Conservation (phyloP, 768 basidiomycete species). For the Russula abietina region DNA sequence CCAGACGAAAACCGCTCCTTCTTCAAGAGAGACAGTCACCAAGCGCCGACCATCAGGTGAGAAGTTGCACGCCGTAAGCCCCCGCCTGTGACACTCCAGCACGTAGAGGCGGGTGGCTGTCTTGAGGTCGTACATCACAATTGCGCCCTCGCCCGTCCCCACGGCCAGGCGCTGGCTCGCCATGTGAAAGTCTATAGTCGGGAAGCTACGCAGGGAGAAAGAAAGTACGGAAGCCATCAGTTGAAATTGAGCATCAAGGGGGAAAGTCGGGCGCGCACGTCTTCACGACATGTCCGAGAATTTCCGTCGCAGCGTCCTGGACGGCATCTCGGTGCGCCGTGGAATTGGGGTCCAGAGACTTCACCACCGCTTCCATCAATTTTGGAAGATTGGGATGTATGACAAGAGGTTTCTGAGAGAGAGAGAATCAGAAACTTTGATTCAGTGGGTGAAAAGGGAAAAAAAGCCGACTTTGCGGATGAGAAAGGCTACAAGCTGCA, state of each 20-base stretch:
- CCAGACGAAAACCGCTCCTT: slow-evolving; percentile 85
- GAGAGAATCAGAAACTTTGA: background rate
- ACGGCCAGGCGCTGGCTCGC: slow-evolving; percentile 83
- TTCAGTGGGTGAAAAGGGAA: background rate
- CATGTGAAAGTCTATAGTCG: slow-evolving; percentile 91
- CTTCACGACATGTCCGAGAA: slow-evolving; percentile 89
- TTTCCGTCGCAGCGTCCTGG: slow-evolving; percentile 86
- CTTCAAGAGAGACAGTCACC: slow-evolving; percentile 81
- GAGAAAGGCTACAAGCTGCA: slow-evolving; percentile 90
- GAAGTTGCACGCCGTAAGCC: slow-evolving; percentile 80
- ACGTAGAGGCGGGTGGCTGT: slow-evolving; percentile 93
- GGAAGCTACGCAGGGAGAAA: slow-evolving; percentile 50
- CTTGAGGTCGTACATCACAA: slow-evolving; percentile 95
- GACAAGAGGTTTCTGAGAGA: slow-evolving; percentile 69
- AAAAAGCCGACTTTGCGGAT: slow-evolving; percentile 68
- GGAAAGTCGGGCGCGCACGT: slow-evolving; percentile 51
- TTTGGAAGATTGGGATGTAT: slow-evolving; percentile 78
- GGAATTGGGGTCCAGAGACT: slow-evolving; percentile 89
- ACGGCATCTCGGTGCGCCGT: slow-evolving; percentile 75
- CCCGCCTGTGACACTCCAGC: slow-evolving; percentile 82
- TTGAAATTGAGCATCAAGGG: background rate
- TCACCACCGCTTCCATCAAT: slow-evolving; percentile 91
- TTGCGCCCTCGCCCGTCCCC: slow-evolving; percentile 90
- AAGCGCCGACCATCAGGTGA: slow-evolving; percentile 90
- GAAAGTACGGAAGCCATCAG: background rate